These are phyloP conservation scores for Sclerotinia borealis DNA, from an alignment of 2,329 filamentous ascomycete genomes.

Conservation along the genomic window DNA sequence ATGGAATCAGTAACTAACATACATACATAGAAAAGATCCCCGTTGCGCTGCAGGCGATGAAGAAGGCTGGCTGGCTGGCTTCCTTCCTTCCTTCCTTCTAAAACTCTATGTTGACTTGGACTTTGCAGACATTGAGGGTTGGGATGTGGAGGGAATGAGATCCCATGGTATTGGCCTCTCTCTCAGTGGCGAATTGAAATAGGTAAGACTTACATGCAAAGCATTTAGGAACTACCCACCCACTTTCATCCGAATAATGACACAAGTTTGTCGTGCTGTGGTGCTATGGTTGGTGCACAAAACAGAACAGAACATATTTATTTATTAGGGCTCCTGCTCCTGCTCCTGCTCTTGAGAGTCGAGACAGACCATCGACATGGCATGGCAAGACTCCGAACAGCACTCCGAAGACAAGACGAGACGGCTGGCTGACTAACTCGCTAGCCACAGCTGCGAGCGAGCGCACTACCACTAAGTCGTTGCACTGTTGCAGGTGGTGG, in stretches of 20 bases:
- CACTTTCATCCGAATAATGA: constrained; percentile 86
- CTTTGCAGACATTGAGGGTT: constrained; percentile 67
- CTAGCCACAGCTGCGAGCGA: constrained; percentile 74
- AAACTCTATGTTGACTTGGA: constrained; percentile 84
- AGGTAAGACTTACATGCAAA: too few species aligned
- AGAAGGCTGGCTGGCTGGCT: constrained; percentile 76
- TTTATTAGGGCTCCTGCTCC: constrained; percentile 71
- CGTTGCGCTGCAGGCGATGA: constrained; percentile 76
- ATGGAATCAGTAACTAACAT: constrained; percentile 97
- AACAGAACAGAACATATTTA: too few species aligned
- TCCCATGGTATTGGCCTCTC: constrained; percentile 95
- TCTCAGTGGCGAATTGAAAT: constrained; percentile 74
- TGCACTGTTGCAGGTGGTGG: constrained; percentile 78
- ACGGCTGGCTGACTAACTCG: too few species aligned
- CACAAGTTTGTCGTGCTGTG: constrained; percentile 67
- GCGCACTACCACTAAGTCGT: too few species aligned
- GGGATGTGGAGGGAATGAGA: constrained; percentile 62
- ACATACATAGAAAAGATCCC: constrained; percentile 86
- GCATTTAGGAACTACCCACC: constrained; percentile 74
- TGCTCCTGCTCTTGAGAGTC: too few species aligned
- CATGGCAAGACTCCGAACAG: constrained; percentile 76
- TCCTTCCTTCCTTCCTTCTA: too few species aligned
- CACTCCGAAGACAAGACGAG: constrained; percentile 93
- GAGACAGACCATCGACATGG: constrained; percentile 67
- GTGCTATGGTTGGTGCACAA: too few species aligned